These are phyloP conservation scores for Chamaecrista fasciculata DNA, from an alignment of 306 rosid genomes.

Conservation along the genomic window DNA sequence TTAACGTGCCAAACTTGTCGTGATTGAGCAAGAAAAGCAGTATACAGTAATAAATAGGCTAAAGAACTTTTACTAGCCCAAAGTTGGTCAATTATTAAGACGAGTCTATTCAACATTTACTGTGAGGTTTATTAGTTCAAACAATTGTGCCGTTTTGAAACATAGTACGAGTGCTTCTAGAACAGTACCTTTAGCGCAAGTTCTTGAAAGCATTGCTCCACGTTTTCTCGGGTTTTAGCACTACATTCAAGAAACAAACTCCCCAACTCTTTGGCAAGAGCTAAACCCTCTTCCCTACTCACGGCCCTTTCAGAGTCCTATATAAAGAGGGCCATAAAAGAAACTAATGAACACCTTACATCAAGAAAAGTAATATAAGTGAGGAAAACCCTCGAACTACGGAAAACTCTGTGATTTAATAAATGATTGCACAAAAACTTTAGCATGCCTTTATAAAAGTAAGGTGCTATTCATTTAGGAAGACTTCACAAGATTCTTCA, in stretches of 20 bases:
- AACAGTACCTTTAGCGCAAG: constrained; percentile 81
- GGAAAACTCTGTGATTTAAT: background rate
- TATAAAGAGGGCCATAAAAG: constrained; percentile 1
- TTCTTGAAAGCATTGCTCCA: constrained; percentile 87
- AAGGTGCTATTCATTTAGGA: background rate
- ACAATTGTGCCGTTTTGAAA: background rate
- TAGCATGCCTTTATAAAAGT: background rate
- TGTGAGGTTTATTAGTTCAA: background rate
- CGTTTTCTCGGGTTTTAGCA: constrained; percentile 91
- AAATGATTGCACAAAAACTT: background rate
- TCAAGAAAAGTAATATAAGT: background rate
- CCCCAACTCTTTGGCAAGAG: constrained; percentile 85
- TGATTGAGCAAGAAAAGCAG: constrained; percentile 14
- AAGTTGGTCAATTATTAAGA: background rate
- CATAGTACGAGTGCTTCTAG: background rate
- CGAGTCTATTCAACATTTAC: background rate
- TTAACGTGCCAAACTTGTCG: constrained; percentile 28
- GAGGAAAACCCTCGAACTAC: background rate
- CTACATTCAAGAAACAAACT: constrained; percentile 83
- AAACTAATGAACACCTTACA: background rate
- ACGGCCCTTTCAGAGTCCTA: constrained; percentile 91
- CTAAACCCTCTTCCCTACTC: constrained; percentile 85
- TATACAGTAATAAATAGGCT: background rate
- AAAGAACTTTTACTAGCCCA: background rate
- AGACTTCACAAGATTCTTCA: background rate